Evolutionary conservation across 2,329 filamentous ascomycete genomes (phyloP).

Genomic region (Bipolaris victoriae): DNA sequence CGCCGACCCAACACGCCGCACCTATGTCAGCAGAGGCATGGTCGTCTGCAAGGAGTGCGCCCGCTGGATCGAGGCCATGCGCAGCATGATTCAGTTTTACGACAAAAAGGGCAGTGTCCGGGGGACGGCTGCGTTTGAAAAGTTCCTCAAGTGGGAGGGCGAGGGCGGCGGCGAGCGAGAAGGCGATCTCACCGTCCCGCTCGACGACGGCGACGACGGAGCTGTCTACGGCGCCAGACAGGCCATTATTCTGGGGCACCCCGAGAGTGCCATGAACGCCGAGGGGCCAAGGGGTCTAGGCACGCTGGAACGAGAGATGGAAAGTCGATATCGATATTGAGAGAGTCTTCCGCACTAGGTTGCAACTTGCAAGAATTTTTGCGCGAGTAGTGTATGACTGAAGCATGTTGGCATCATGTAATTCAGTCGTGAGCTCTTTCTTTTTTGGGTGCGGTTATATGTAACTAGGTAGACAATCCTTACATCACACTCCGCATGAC

Average conservation of each 20-base stretch:
- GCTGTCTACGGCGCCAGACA: constrained; percentile 26
- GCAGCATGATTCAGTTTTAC: constrained; percentile 38
- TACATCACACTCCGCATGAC: background rate
- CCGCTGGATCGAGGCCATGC: constrained; percentile 38
- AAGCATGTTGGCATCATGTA: background rate
- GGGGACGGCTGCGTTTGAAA: constrained; percentile 39
- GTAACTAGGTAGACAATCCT: background rate
- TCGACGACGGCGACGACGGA: constrained; percentile 22
- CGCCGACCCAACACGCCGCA: constrained; percentile 23
- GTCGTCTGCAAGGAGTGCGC: constrained; percentile 40
- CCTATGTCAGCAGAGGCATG: constrained; percentile 32
- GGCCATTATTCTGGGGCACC: constrained; percentile 32
- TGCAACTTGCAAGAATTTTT: background rate
- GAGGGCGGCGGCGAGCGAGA: constrained; percentile 25
- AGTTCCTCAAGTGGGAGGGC: constrained; percentile 36
- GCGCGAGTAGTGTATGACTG: too few species aligned
- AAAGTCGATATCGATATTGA: constrained; percentile 9
- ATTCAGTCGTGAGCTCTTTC: background rate
- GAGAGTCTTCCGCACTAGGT: background rate
- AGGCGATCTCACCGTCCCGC: constrained; percentile 31
- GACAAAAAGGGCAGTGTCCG: constrained; percentile 40
- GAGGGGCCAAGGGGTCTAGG: constrained; percentile 22
- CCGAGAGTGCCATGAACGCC: constrained; percentile 23
- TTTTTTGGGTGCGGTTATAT: background rate
- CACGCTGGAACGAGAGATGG: constrained; percentile 16